Percentiles rank a stretch among this genome's conserved stretches.
These are phyloP conservation scores for Fonsecaea nubica DNA, from an alignment of 2,329 filamentous ascomycete species.

Conservation along the genomic window DNA sequence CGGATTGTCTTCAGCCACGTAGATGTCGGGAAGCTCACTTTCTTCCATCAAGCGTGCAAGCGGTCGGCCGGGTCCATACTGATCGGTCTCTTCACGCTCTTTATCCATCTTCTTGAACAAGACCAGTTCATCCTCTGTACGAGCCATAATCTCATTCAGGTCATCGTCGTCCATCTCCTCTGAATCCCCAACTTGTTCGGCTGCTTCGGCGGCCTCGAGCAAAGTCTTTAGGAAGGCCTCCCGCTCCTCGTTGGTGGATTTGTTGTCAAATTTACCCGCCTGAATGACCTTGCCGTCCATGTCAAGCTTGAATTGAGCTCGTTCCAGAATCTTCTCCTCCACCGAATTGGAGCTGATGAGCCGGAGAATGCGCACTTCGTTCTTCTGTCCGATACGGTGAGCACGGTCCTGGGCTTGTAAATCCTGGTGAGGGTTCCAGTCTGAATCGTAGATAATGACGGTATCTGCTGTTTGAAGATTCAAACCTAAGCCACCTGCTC, in stretches of 20 bases:
- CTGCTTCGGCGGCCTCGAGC: constrained; percentile 77
- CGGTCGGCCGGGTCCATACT: constrained; percentile 74
- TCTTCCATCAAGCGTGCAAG: constrained; percentile 84
- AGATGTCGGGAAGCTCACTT: constrained; percentile 89
- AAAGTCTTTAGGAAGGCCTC: constrained; percentile 95
- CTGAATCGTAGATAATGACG: constrained; percentile 99
- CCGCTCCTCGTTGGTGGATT: constrained; percentile 97
- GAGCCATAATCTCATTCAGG: constrained; percentile 90
- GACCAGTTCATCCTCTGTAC: constrained; percentile 77
- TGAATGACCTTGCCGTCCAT: constrained; percentile 99
- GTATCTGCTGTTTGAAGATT: constrained; percentile 98
- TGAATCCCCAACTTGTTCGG: constrained; percentile 77
- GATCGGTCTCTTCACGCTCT: constrained; percentile 68
- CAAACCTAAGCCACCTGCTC: constrained; percentile 95
- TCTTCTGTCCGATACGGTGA: constrained; percentile 99
- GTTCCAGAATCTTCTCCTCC: constrained; percentile 97
- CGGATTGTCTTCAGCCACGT: constrained; percentile 83
- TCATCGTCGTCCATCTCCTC: constrained; percentile 97
- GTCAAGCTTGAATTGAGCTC: constrained; percentile 95
- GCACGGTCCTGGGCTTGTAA: constrained; percentile 98
- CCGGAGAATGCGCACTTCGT: constrained; percentile 94
- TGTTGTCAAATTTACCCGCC: constrained; percentile 99
- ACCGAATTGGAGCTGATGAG: constrained; percentile 96
- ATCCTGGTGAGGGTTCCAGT: constrained; percentile 99
- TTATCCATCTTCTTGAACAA: constrained; percentile 85